phyloP scores from a whole-genome alignment of 176 grass and related monocot genomes.

The Ananas comosus region DNA sequence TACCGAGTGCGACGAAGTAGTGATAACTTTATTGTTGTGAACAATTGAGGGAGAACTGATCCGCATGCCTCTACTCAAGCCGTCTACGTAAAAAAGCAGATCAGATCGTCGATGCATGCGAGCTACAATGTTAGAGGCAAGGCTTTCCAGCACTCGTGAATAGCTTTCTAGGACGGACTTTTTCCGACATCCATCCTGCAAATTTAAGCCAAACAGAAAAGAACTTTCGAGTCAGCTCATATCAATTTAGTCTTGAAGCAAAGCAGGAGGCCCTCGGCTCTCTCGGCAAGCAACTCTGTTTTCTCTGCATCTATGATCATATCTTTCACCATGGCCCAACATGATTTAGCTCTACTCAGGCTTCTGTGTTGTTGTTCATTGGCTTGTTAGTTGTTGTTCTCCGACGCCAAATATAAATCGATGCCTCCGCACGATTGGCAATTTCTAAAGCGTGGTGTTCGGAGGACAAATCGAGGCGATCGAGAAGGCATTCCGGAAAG shows the following conservation, averaged over 20 bases:
- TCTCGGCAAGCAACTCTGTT: conserved; percentile 55
- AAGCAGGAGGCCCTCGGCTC: conserved; percentile 68
- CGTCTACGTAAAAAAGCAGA: conserved; percentile 65
- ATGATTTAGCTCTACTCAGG: conserved; percentile 45
- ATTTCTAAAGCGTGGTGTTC: conserved; percentile 82
- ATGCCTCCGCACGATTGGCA: conserved; percentile 73
- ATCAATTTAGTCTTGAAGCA: conserved; percentile 25
- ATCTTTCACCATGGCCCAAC: conserved; percentile 82
- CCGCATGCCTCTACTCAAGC: conserved; percentile 56
- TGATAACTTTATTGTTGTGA: conserved; percentile 36
- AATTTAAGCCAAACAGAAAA: neutral
- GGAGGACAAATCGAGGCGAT: conserved; percentile 72
- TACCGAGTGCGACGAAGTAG: conserved; percentile 46
- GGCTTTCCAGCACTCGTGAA: conserved; percentile 87
- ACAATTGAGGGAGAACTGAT: conserved; percentile 34
- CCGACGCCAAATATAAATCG: conserved; percentile 72
- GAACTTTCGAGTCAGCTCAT: too few relatives aligned
- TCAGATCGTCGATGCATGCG: conserved; percentile 87
- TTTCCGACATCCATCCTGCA: conserved; percentile 88
- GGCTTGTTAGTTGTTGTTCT: conserved; percentile 32
- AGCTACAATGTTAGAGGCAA: conserved; percentile 71
- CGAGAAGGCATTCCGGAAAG: conserved; percentile 71
- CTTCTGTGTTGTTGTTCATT: conserved; percentile 21
- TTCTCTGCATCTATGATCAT: conserved; percentile 73
- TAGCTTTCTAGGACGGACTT: conserved; percentile 88